Conservation (phyloP, 140 eudicot genomes). For the Flaveria floridana region DNA sequence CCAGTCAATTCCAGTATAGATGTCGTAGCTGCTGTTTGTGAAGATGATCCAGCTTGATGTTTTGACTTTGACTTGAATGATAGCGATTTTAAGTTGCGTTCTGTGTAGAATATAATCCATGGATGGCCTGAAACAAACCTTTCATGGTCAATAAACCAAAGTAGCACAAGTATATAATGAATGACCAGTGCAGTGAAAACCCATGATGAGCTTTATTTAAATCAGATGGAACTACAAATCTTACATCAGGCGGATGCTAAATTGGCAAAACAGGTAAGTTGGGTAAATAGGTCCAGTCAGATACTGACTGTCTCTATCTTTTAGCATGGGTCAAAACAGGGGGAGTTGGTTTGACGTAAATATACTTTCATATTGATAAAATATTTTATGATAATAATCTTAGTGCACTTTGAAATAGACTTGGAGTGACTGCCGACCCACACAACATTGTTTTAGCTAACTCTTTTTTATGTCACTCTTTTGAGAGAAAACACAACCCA, state of each 20-base stretch:
- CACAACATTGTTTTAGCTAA: neutral
- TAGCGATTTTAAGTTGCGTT: constrained; percentile 51
- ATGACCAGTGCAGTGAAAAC: neutral
- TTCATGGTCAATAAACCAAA: neutral
- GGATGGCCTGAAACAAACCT: constrained; percentile 72
- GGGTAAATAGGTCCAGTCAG: neutral
- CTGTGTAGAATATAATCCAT: constrained; percentile 89
- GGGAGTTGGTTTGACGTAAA: neutral
- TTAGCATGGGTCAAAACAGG: neutral
- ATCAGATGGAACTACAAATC: neutral
- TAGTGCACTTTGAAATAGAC: neutral
- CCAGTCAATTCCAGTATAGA: constrained; percentile 41
- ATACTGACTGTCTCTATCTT: neutral
- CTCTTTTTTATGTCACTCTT: neutral
- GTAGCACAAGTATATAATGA: neutral
- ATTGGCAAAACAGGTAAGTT: neutral
- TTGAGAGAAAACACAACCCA: neutral
- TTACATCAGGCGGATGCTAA: neutral
- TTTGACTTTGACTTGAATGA: constrained; percentile 55
- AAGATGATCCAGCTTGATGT: constrained; percentile 35
- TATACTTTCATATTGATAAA: neutral
- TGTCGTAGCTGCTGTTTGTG: constrained; percentile 38
- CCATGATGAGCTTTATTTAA: neutral
- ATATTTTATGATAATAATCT: neutral
- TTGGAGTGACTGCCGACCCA: neutral